Percentiles rank a stretch among this genome's conserved stretches.
phyloP scores from a whole-genome alignment of 495 filamentous ascomycete species.

The Lineolata rhizophorae region DNA sequence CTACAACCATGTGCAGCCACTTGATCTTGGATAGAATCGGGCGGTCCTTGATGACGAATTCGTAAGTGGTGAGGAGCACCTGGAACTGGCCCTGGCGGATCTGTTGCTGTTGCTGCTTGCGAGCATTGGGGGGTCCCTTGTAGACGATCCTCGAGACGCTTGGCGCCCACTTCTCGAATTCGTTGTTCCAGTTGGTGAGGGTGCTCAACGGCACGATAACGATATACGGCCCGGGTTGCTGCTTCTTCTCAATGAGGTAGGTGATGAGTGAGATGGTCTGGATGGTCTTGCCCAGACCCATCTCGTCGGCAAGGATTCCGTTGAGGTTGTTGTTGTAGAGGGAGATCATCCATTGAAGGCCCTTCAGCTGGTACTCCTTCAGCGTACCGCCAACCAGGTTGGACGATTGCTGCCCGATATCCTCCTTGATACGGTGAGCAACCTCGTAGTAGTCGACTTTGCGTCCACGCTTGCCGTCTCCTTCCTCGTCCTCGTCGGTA shows the following conservation, averaged over 20 bases:
- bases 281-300: conserved; percentile 99
- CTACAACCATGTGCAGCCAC: conserved; percentile 99
- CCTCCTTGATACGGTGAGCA: conserved; percentile 85
- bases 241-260: conserved; percentile 87
- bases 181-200: conserved; percentile 92
- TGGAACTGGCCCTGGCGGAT: conserved; percentile 92
- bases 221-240: conserved; percentile 79
- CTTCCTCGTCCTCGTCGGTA: conserved; percentile 43
- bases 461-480: conserved; percentile 37
- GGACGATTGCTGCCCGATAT: conserved; percentile 54
- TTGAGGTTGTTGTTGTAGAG: conserved; percentile 99
- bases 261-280: conserved; percentile 97
- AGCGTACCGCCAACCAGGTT: conserved; percentile 80
- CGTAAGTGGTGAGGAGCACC: conserved; percentile 89
- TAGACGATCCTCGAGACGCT: conserved; percentile 72
- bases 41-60: conserved; percentile 98
- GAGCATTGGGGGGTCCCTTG: conserved; percentile 75
- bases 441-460: conserved; percentile 98
- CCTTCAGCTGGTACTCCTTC: conserved; percentile 96
- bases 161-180: conserved; percentile 98
- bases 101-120: conserved; percentile 80
- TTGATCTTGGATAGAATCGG: conserved; percentile 89
- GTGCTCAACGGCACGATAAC: conserved; percentile 95
- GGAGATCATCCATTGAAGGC: conserved; percentile 97
- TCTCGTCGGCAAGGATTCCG: conserved; percentile 94